Percentiles rank a stretch among this genome's conserved stretches.
Conservation (phyloP, 495 filamentous ascomycete species). For the Penicillium macrosclerotiorum region DNA sequence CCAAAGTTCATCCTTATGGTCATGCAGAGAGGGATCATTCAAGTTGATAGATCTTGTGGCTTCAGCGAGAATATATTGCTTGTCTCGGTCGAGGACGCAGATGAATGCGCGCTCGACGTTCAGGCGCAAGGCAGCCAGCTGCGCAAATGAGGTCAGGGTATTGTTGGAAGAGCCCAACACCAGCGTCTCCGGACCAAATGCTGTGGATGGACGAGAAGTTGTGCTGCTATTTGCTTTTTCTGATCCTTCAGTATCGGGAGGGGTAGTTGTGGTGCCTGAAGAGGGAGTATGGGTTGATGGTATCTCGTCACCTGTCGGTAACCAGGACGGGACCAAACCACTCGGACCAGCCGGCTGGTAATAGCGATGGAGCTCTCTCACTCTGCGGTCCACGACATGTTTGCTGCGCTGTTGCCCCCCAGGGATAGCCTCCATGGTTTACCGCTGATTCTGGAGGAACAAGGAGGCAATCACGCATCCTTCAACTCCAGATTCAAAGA, state of each 20-base stretch:
- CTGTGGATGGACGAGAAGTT: constrained; percentile 13
- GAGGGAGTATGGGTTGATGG: constrained; percentile 4
- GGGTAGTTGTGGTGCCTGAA: constrained; percentile 8
- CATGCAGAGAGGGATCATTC: constrained; percentile 24
- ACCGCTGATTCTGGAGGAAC: constrained; percentile 1
- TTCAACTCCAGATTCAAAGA: constrained; percentile 22
- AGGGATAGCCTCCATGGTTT: constrained; percentile 18
- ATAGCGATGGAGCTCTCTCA: constrained; percentile 42
- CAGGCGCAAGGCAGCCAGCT: constrained; percentile 44
- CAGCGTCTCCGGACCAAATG: constrained; percentile 17
- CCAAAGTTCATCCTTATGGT: constrained; percentile 30
- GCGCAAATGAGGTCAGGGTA: constrained; percentile 48
- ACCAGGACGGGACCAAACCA: constrained; percentile 20
- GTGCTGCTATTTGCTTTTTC: constrained; percentile 8
- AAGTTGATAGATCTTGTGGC: constrained; percentile 47
- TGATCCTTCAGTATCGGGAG: constrained; percentile 8
- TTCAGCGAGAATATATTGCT: constrained; percentile 53
- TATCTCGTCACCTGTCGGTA: constrained; percentile 8
- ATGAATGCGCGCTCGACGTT: constrained; percentile 39
- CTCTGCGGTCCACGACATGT: constrained; percentile 26
- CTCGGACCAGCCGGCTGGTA: constrained; percentile 28
- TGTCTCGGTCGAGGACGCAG: constrained; percentile 53
- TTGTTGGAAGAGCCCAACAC: constrained; percentile 45
- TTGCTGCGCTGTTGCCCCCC: constrained; percentile 3
- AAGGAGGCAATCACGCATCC: constrained; percentile 17